phyloP scores from a whole-genome alignment of 2,329 filamentous ascomycete genomes.

The Akanthomyces uredinophilus region DNA sequence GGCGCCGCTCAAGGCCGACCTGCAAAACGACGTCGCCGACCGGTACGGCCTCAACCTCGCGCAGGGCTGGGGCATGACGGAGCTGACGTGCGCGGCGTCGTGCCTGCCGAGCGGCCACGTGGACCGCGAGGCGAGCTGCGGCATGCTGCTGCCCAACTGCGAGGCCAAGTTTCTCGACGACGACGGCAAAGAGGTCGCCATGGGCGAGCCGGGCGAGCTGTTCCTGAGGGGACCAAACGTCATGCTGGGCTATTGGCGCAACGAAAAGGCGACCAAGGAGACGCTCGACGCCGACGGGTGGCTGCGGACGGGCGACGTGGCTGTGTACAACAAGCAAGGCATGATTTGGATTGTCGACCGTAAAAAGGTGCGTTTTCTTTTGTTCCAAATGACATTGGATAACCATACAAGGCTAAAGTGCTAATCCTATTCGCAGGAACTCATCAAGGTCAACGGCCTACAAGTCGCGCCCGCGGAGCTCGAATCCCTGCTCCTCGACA shows the following conservation, averaged over 20 bases:
- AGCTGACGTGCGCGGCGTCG: slow-evolving; percentile 39
- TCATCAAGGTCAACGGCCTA: slow-evolving; percentile 55
- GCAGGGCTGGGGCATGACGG: slow-evolving; percentile 61
- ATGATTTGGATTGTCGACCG: slow-evolving; percentile 43
- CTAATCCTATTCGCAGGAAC: slow-evolving; percentile 37
- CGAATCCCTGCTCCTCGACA: slow-evolving; percentile 46
- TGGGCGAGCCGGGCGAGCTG: slow-evolving; percentile 48
- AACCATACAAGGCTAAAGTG: background rate
- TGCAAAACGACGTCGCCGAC: slow-evolving; percentile 42
- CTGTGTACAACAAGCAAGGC: slow-evolving; percentile 40
- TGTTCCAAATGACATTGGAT: background rate
- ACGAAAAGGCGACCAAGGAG: slow-evolving; percentile 48
- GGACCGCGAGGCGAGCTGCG: slow-evolving; percentile 43
- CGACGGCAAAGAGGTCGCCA: slow-evolving; percentile 42
- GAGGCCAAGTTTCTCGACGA: slow-evolving; percentile 51
- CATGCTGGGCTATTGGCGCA: slow-evolving; percentile 55
- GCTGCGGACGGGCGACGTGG: slow-evolving; percentile 56
- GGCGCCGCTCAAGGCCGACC: slow-evolving; percentile 41
- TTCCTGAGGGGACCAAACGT: slow-evolving; percentile 51
- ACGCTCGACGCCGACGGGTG: slow-evolving; percentile 47
- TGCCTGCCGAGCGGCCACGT: slow-evolving; percentile 31
- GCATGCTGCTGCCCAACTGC: slow-evolving; percentile 47
- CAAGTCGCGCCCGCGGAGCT: slow-evolving; percentile 58
- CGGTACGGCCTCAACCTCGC: slow-evolving; percentile 35
- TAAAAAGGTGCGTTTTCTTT: slow-evolving; percentile 39